Evolutionary conservation across 164 flowering plant genomes (phyloP), one percentile per base, ranked within the genome.

Genomic region (Aristolochia contorta): DNA sequence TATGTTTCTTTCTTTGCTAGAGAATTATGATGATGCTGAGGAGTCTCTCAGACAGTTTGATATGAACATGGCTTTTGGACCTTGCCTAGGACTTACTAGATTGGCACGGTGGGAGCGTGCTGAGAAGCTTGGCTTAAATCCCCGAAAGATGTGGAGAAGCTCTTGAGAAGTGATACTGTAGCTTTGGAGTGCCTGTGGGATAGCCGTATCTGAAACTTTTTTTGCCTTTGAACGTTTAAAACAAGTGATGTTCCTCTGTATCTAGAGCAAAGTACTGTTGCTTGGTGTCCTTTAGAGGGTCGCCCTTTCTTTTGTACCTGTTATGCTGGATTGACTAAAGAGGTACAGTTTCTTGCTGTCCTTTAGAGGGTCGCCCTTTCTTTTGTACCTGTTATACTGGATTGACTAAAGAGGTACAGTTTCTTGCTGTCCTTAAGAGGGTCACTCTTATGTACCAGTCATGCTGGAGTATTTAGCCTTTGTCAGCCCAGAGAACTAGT

Each of bases 91-190:
- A 10, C 78, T 92, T 78, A 73, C 49, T 53, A 68, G 96, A 61
- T 45, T 85, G 67, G 85, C 70, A 45, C 80, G 98, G 2, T 92
- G 92, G 95, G 83, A 87, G 67, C 83, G 98, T 30, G 96, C 91
- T 43, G 56, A 69, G n/a, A n/a, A n/a, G n/a, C 69, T 87, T 19
- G 96, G 96, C 2, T 21, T 89, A 74, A 77, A 85, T 58, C 96
- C n/a, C 96, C 96, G 0, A 58, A 67, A 57, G 78, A 79, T 3
- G 70, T 91, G 16, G n/a, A 70, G 65, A 16, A 16, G 7, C 78
- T 87, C 23, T 48, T 89, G 62, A 78, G 47, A 47, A 21, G 51
- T 14, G 71, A 69, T 51, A 77, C 71, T 54, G 82, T 67, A 54
- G 67, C 70, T 23, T 7, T 64, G 16, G 81, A 78, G 6, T 77